phyloP scores from a whole-genome alignment of 164 flowering plant genomes.

The Houttuynia cordata region DNA sequence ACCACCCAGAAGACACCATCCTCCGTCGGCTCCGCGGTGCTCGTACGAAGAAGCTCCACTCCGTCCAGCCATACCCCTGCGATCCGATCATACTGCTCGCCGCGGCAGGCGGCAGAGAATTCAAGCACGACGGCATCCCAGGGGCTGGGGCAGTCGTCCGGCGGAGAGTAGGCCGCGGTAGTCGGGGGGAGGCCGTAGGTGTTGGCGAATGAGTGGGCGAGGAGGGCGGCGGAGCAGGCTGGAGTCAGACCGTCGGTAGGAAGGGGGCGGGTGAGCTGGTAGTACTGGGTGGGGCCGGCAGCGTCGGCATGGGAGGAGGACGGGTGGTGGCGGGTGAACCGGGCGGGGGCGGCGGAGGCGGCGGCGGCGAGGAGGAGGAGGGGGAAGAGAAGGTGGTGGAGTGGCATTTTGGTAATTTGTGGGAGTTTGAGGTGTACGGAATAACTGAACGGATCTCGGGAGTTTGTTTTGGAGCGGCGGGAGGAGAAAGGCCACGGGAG shows the following conservation, averaged over 20 bases:
- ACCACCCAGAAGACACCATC: slow-evolving; percentile 66
- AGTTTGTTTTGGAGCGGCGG: neutral
- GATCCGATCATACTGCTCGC: slow-evolving; percentile 78
- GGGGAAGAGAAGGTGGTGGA: neutral
- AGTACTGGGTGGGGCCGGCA: slow-evolving; percentile 16
- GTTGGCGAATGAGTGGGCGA: slow-evolving; percentile 54
- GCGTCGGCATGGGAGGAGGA: no score
- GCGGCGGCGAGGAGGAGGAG: slow-evolving; percentile 2
- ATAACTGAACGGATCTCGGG: neutral
- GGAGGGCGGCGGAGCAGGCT: slow-evolving; percentile 33
- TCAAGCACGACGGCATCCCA: slow-evolving; percentile 53
- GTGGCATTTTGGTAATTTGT: neutral
- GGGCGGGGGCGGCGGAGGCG: slow-evolving; percentile 2
- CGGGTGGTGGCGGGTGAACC: slow-evolving; percentile 12
- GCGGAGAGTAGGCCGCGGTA: slow-evolving; percentile 44
- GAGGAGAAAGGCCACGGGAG: neutral
- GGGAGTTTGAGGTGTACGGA: neutral
- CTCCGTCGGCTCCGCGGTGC: slow-evolving; percentile 72
- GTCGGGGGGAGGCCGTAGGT: slow-evolving; percentile 47
- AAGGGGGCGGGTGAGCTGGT: slow-evolving; percentile 38
- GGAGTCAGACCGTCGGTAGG: slow-evolving; percentile 32
- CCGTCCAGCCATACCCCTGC: slow-evolving; percentile 77
- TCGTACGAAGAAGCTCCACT: slow-evolving; percentile 76
- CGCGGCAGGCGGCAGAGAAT: slow-evolving; percentile 28
- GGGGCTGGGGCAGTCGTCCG: slow-evolving; percentile 37